Evolutionary conservation across 345 rosid species (phyloP).

Genomic region (Salix dunnii): DNA sequence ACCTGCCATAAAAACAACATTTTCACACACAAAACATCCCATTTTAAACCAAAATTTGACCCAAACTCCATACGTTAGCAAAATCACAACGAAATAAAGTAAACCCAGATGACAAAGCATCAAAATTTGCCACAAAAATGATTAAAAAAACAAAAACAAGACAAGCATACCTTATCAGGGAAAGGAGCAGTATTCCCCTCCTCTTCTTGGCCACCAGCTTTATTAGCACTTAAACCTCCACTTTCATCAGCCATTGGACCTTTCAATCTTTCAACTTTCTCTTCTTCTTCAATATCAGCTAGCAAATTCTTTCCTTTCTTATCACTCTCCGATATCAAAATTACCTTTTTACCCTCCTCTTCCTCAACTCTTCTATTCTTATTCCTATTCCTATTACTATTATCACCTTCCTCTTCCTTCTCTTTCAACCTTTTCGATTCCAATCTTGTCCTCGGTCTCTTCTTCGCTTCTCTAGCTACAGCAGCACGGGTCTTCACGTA

Average conservation of each 20-base stretch:
- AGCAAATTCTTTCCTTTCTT: constrained; percentile 8
- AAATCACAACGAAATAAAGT: neutral
- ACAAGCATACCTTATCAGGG: constrained; percentile 25
- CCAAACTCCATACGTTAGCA: neutral
- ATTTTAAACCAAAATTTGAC: neutral
- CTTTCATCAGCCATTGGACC: constrained; percentile 27
- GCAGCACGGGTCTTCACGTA: constrained; percentile 43
- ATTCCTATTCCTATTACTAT: neutral
- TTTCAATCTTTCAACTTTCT: neutral
- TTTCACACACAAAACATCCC: neutral
- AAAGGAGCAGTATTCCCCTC: constrained; percentile 30
- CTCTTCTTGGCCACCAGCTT: constrained; percentile 24
- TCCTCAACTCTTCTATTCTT: neutral
- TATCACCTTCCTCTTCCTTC: constrained; percentile 40
- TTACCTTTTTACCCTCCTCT: neutral
- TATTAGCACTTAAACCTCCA: constrained; percentile 35
- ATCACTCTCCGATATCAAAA: constrained; percentile 1
- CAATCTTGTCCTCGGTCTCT: constrained; percentile 56
- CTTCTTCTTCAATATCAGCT: neutral
- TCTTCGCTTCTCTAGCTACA: constrained; percentile 21
- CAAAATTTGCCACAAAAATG: neutral
- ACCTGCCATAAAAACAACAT: neutral
- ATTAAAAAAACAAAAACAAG: neutral
- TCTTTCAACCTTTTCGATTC: constrained; percentile 37
- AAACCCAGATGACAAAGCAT: neutral